These are phyloP conservation scores for Nepenthes alata DNA, from an alignment of 179 eudicot species.

Conservation along the genomic window DNA sequence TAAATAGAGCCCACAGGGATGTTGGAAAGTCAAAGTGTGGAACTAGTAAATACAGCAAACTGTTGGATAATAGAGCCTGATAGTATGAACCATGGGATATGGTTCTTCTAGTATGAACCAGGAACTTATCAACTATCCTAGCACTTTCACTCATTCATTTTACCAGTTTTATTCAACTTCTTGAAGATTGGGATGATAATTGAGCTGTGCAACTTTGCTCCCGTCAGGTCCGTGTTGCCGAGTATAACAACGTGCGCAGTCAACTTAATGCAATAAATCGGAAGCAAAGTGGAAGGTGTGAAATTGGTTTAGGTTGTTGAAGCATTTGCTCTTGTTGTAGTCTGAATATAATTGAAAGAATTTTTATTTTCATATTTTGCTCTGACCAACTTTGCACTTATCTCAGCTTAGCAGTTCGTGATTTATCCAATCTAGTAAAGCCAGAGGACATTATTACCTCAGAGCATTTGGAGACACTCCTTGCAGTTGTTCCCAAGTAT, in stretches of 20 bases:
- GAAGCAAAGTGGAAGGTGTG: slow-evolving; percentile 94
- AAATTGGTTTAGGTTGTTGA: neutral
- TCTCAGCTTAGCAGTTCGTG: slow-evolving; percentile 91
- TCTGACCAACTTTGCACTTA: slow-evolving; percentile 9
- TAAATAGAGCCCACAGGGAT: too few relatives aligned
- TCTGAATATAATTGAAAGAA: too few relatives aligned
- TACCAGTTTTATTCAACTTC: neutral
- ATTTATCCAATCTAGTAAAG: slow-evolving; percentile 87
- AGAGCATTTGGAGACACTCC: slow-evolving; percentile 92
- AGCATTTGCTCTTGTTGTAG: slow-evolving; percentile 2
- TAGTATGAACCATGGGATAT: too few relatives aligned
- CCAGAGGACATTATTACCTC: slow-evolving; percentile 62
- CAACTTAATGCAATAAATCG: slow-evolving; percentile 92
- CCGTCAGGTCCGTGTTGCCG: slow-evolving; percentile 86
- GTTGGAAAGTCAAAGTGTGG: too few relatives aligned
- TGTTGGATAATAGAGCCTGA: too few relatives aligned
- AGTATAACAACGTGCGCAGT: slow-evolving; percentile 84
- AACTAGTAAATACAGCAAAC: too few relatives aligned
- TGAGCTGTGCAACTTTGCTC: neutral
- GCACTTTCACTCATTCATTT: too few relatives aligned
- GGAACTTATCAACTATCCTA: too few relatives aligned
- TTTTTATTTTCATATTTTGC: neutral
- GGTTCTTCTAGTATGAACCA: too few relatives aligned
- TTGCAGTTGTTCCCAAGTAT: slow-evolving; percentile 84
- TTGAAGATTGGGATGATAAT: neutral